phyloP scores from a whole-genome alignment of 2,329 filamentous ascomycete species.

The Ophiocordyceps camponoti-leonardi region DNA sequence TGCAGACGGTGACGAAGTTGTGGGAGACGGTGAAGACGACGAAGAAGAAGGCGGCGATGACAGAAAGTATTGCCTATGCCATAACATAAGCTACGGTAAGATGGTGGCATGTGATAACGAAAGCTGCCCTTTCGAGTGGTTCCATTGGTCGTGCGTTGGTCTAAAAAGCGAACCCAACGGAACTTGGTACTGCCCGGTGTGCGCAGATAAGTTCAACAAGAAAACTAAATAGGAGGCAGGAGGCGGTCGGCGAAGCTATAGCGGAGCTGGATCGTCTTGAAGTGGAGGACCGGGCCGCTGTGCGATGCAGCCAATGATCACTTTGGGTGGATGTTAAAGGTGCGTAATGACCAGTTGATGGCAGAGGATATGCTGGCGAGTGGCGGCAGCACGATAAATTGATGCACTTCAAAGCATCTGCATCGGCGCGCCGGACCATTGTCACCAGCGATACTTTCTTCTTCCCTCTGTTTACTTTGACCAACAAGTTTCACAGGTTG shows the following conservation, averaged over 20 bases:
- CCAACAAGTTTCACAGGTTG: background rate
- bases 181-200: constrained; percentile 50
- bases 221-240: constrained; percentile 11
- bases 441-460: no score
- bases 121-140: constrained; percentile 70
- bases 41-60: constrained; percentile 55
- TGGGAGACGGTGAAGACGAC: constrained; percentile 34
- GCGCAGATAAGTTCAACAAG: constrained; percentile 34
- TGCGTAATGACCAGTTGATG: no score
- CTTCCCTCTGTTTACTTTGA: background rate
- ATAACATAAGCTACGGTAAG: constrained; percentile 69
- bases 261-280: background rate
- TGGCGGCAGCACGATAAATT: no score
- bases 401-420: no score
- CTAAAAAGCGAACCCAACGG: constrained; percentile 51
- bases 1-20: constrained; percentile 31
- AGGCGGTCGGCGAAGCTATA: background rate
- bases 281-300: background rate
- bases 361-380: no score
- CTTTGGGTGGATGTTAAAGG: no score
- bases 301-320: no score
- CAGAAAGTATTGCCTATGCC: constrained; percentile 70
- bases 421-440: no score
- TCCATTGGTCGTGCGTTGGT: constrained; percentile 63
- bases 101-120: constrained; percentile 85